Evolutionary conservation across 495 filamentous ascomycete genomes (phyloP).

Genomic region (Talaromyces liani): DNA sequence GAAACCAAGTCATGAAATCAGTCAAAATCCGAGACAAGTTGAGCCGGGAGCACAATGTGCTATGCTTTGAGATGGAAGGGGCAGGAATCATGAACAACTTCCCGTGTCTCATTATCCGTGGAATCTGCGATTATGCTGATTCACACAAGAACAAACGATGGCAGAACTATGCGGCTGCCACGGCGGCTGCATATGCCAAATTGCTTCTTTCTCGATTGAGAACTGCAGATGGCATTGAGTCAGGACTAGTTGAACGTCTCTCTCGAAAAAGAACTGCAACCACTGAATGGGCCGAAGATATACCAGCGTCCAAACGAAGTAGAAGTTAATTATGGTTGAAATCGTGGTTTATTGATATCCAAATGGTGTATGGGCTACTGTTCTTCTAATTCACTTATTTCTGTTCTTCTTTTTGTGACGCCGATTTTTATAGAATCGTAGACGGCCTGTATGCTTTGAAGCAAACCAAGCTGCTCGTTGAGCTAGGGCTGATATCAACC

Average conservation of each 20-base stretch:
- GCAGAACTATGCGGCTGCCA: constrained; percentile 5
- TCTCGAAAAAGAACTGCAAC: background rate
- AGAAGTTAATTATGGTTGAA: background rate
- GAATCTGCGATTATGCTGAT: constrained; percentile 20
- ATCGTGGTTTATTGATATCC: background rate
- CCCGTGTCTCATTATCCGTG: constrained; percentile 18
- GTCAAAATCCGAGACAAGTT: constrained; percentile 12
- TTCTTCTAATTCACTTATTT: background rate
- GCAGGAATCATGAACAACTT: constrained; percentile 31
- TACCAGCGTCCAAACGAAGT: background rate
- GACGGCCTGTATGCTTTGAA: background rate
- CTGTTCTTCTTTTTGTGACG: background rate
- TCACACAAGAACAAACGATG: constrained; percentile 5
- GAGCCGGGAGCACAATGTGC: constrained; percentile 21
- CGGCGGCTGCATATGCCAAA: constrained; percentile 16
- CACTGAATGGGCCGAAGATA: background rate
- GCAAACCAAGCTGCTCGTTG: background rate
- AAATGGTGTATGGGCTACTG: background rate
- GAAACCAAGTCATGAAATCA: constrained; percentile 14
- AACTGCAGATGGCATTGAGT: background rate
- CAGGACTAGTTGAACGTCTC: background rate
- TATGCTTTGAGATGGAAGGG: constrained; percentile 43
- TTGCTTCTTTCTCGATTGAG: constrained; percentile 10
- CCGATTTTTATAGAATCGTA: background rate
- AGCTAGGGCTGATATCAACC: background rate